Percentiles rank a stretch among this genome's conserved stretches.
These are phyloP conservation scores for Microdochium nivale DNA, from an alignment of 2,329 filamentous ascomycete genomes.

Conservation along the genomic window DNA sequence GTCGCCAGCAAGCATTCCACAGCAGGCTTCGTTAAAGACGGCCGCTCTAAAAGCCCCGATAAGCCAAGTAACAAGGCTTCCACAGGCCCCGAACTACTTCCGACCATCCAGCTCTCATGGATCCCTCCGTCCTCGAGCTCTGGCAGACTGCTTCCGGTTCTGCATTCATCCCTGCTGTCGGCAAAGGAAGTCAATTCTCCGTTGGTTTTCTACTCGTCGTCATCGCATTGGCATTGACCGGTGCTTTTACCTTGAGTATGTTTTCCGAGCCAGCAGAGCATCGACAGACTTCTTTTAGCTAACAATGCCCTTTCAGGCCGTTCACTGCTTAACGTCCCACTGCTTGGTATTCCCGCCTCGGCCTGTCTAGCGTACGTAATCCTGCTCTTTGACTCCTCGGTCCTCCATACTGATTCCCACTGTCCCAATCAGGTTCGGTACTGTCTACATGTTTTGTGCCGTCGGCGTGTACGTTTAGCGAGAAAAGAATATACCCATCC, in stretches of 20 bases:
- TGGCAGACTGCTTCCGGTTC: constrained; percentile 88
- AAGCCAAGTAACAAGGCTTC: not conserved
- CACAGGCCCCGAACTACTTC: constrained; percentile 1
- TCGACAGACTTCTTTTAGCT: constrained; percentile 5
- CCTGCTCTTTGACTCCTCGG: not conserved
- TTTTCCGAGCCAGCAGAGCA: constrained; percentile 1
- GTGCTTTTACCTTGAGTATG: constrained; percentile 81
- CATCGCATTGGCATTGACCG: constrained; percentile 62
- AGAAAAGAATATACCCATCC: constrained; percentile 24
- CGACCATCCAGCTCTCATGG: constrained; percentile 43
- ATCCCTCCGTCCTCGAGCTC: constrained; percentile 76
- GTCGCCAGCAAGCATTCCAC: no score
- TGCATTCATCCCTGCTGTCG: constrained; percentile 72
- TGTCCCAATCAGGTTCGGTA: constrained; percentile 63
- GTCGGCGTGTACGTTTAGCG: constrained; percentile 92
- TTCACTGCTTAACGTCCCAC: constrained; percentile 64
- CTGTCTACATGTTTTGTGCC: constrained; percentile 98
- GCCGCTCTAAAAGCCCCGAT: not conserved
- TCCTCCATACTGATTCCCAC: not conserved
- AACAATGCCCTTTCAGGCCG: constrained; percentile 53
- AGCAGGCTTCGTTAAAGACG: not conserved
- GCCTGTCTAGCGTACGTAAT: constrained; percentile 74
- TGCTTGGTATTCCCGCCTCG: constrained; percentile 80
- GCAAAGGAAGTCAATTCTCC: constrained; percentile 77
- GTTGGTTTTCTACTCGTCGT: constrained; percentile 71